These are phyloP conservation scores for Saturnispora diversa DNA, from an alignment of 805 yeast genomes.

Conservation along the genomic window DNA sequence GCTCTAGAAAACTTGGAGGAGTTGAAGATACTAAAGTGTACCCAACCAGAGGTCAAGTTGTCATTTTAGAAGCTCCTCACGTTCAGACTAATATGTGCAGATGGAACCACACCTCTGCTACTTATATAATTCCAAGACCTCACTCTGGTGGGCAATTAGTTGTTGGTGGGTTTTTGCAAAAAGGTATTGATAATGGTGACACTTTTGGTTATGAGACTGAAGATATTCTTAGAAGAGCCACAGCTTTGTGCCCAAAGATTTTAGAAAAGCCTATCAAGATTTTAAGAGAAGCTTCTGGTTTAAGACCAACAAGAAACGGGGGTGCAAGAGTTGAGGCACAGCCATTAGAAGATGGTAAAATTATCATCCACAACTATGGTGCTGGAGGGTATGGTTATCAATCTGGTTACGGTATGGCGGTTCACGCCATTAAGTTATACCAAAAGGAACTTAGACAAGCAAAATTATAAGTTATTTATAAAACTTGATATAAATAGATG, in stretches of 20 bases:
- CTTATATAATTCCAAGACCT: constrained; percentile 68
- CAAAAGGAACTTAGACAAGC: constrained; percentile 9
- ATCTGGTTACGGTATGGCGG: constrained; percentile 54
- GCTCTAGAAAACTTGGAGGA: constrained; percentile 56
- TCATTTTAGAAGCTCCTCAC: constrained; percentile 61
- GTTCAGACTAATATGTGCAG: constrained; percentile 46
- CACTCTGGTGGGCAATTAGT: constrained; percentile 54
- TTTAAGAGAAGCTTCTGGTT: constrained; percentile 58
- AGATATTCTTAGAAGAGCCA: constrained; percentile 53
- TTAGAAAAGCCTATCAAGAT: constrained; percentile 39
- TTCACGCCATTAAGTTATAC: constrained; percentile 34
- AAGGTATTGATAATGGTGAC: constrained; percentile 51
- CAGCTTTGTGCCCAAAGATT: constrained; percentile 42
- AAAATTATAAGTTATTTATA: background rate
- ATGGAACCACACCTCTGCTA: constrained; percentile 52
- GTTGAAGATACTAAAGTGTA: constrained; percentile 52
- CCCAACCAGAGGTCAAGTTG: constrained; percentile 76
- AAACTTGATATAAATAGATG: background rate
- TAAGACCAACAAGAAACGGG: constrained; percentile 68
- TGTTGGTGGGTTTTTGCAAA: constrained; percentile 66
- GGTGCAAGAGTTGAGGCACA: constrained; percentile 65
- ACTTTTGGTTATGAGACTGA: constrained; percentile 48
- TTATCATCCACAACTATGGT: constrained; percentile 63
- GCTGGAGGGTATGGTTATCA: constrained; percentile 59
- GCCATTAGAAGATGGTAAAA: constrained; percentile 29